Evolutionary conservation across 2,329 filamentous ascomycete genomes (phyloP).

Genomic region (Fusarium tuaranense): DNA sequence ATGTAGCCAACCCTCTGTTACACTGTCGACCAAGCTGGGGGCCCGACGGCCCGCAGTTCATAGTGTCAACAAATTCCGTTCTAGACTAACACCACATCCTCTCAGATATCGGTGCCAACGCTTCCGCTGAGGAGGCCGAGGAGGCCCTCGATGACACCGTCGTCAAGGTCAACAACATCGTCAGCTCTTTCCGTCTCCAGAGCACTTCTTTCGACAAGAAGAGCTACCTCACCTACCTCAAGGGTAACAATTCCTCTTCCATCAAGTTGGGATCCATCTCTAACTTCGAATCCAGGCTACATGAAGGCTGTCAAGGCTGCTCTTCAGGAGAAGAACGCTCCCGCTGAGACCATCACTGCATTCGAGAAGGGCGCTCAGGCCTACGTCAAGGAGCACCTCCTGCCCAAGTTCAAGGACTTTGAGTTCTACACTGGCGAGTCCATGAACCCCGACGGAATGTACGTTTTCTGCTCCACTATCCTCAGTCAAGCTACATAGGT

Average conservation of each 20-base stretch:
- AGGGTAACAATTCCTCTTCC: conserved; percentile 66
- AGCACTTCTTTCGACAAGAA: conserved; percentile 89
- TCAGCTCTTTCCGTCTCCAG: conserved; percentile 91
- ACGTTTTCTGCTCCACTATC: conserved; percentile 54
- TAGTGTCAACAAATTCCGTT: neutral
- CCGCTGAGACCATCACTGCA: conserved; percentile 75
- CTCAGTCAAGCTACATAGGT: neutral
- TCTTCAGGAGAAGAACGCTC: conserved; percentile 72
- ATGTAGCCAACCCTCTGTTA: conserved; percentile 50
- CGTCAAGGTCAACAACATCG: conserved; percentile 89
- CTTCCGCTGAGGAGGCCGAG: conserved; percentile 90
- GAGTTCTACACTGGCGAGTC: conserved; percentile 94
- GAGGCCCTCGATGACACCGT: conserved; percentile 78
- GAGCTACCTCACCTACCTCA: conserved; percentile 83
- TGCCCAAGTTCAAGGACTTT: conserved; percentile 92
- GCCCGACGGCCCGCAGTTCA: neutral
- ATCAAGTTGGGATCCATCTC: neutral
- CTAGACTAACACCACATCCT: conserved; percentile 18
- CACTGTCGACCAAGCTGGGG: neutral
- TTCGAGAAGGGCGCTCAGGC: conserved; percentile 82
- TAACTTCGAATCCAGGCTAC: conserved; percentile 70
- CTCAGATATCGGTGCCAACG: conserved; percentile 91
- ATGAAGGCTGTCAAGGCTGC: conserved; percentile 87
- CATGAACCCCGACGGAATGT: conserved; percentile 96
- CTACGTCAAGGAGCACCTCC: conserved; percentile 86